phyloP scores from a whole-genome alignment of 495 filamentous ascomycete species.

The Chaetomium fimeti region DNA sequence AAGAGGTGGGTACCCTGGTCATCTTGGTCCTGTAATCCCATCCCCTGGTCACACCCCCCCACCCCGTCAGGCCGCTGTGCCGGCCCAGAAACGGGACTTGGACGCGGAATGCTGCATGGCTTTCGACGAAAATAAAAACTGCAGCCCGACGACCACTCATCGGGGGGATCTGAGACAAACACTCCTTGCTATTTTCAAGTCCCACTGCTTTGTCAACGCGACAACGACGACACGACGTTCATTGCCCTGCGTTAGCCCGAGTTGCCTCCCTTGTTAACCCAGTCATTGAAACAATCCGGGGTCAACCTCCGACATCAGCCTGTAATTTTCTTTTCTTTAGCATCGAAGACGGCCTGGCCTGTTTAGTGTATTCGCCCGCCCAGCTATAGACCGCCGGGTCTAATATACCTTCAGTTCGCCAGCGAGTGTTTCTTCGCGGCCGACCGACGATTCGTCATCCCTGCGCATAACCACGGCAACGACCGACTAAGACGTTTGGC shows the following conservation, averaged over 20 bases:
- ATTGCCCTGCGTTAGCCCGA: background rate
- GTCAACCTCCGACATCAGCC: background rate
- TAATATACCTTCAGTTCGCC: background rate
- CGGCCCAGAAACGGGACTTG: background rate
- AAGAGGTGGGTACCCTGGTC: background rate
- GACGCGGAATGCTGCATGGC: background rate
- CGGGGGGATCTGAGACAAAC: background rate
- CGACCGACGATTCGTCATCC: background rate
- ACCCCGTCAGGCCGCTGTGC: slow-evolving; percentile 3
- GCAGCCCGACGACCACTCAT: slow-evolving; percentile 11
- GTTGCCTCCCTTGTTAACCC: background rate
- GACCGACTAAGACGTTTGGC: background rate
- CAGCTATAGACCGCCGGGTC: slow-evolving; percentile 1
- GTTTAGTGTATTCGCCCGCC: background rate
- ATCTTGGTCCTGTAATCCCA: slow-evolving; percentile 3
- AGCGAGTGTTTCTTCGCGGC: background rate
- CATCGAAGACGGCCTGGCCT: background rate
- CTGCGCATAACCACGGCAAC: slow-evolving; percentile 7
- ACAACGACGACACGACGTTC: background rate
- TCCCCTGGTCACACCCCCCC: background rate
- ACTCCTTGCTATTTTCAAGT: background rate
- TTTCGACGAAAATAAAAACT: slow-evolving; percentile 4
- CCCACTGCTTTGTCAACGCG: background rate
- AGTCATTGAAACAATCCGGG: slow-evolving; percentile 6
- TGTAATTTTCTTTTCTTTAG: background rate